Base-by-base conservation (phyloP, 2,329 filamentous ascomycete species). In the Chrysoporthe deuterocubensis region DNA sequence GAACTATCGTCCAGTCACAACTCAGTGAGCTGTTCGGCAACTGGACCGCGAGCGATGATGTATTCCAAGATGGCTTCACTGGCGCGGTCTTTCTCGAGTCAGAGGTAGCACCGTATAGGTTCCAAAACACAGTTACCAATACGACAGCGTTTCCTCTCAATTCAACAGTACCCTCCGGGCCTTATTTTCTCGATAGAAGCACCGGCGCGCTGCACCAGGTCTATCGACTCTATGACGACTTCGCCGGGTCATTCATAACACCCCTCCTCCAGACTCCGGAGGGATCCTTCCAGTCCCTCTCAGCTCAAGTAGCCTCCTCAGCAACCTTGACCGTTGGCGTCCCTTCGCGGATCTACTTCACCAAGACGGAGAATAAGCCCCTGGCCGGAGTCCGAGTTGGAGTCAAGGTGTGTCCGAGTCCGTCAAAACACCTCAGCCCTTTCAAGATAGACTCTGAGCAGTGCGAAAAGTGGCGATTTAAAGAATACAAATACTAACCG, bases 301-400 rank as follows among this genome's bases (percentile, higher is more conserved):
- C 77, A 0, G 78, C 78, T 3, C 76, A 76, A 52, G 73, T 76
- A 13, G 71, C 73, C 14, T 70, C 71, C 42, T 73, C 74, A 2
- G 72, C 73, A 0, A 73, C 50, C n/a, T 9, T 64, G 21, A 78
- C 78, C 32, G 72, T 84, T 43, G 81, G 67, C 72, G 88, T 90
- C 0, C 87, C 88, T 4, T 90, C 87, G 7, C 81, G 88, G 11
- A 78, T 90, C 0, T 89, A 89, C 77, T 87, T 81, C 75, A 83
- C 80, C 2, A 83, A 80, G 58, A 86, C 84, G 0, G 72, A 76
- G 0, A 78, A 81, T n/a, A 83, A 86, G 72, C 88, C 87, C 0
- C 79, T 91, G 0, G 84, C 86, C 5, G 88, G 89, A 21, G 82
- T 89, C 3, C 82, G 89, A 21, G 75, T 90, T 0, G 88, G 83